Evolutionary conservation across 139 green algal species (phyloP), one percentile per base, ranked within the genome.

Genomic region (Chlamydomonas schloesseri): DNA sequence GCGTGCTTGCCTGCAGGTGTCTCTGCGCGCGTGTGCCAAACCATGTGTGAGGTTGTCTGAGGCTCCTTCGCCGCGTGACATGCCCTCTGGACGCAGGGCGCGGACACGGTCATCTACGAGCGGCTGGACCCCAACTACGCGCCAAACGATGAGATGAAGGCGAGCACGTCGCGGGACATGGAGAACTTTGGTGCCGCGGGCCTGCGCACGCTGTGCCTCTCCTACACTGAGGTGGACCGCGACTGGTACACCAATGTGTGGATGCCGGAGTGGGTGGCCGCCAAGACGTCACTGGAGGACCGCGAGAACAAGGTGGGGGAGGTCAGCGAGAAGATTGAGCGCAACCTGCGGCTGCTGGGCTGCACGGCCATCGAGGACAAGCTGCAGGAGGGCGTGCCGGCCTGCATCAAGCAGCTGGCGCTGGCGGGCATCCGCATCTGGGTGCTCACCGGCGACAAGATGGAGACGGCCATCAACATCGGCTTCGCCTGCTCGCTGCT

Each of bases 291-390:
- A 0, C 62, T 93, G 78, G 17, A 86, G 37, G 76, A 92, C 72
- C 89, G 93, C 29, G 93, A 95, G 18, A 86, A 84, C 31, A 89
- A 91, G 88, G 57, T 96, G 53, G 88, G 47, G 18, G 92, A 88
- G 11, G 90, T 91, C 2, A 71, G 78, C 15, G 92, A 93, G 79
- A 89, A 95, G 67, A 94, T 97, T 46, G 96, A 98, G 90, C 47
- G 74, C 15, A 89, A 96, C 64, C 91, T 98, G 79, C 93, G 97
- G 85, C 93, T 99, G 31, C 91, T 99, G 77, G 97, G 97, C 42
- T 96, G 96, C 70, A 99, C 97, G 26, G 98, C 98, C 62, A 99
- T 99, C 75, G 98, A 99, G 92, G 98, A 99, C 93, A 99, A 99
- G 94, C 95, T 99, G 78, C 55, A 98, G 91, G 96, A 98, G 42